Conservation (phyloP, 2,329 filamentous ascomycete genomes). For the Colletotrichum orchidophilum region DNA sequence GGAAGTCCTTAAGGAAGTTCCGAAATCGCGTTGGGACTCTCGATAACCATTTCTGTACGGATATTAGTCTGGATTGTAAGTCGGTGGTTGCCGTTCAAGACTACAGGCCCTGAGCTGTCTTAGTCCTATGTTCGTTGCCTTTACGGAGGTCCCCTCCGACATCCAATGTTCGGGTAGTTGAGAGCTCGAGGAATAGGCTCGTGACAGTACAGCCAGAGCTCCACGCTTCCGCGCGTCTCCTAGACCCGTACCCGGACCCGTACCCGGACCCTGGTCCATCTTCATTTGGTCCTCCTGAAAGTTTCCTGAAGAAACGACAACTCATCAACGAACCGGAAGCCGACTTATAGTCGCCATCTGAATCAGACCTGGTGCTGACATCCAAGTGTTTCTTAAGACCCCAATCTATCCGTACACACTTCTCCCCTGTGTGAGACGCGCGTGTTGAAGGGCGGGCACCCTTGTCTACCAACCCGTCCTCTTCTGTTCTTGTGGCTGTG, state of each 20-base stretch:
- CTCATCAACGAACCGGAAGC: background rate
- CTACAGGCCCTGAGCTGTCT: background rate
- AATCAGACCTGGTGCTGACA: background rate
- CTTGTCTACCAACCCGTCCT: background rate
- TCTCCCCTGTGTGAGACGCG: background rate
- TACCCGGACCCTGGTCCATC: background rate
- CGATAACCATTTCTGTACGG: no score
- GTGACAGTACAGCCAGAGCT: background rate
- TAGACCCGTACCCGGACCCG: no score
- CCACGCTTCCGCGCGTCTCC: background rate
- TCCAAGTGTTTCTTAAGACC: background rate
- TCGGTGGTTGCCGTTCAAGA: background rate
- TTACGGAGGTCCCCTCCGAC: background rate
- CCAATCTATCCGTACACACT: background rate
- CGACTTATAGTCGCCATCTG: background rate
- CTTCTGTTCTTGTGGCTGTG: constrained; percentile 25
- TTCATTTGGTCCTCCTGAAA: background rate
- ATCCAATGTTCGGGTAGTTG: no score
- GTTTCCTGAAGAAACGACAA: background rate
- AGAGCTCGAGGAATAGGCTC: background rate
- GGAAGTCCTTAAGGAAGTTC: no score
- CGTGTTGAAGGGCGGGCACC: background rate
- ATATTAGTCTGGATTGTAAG: background rate
- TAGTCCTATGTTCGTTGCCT: background rate
- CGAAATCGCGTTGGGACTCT: no score